These are phyloP conservation scores for Senna siamea DNA, from an alignment of 306 rosid genomes.

Conservation along the genomic window DNA sequence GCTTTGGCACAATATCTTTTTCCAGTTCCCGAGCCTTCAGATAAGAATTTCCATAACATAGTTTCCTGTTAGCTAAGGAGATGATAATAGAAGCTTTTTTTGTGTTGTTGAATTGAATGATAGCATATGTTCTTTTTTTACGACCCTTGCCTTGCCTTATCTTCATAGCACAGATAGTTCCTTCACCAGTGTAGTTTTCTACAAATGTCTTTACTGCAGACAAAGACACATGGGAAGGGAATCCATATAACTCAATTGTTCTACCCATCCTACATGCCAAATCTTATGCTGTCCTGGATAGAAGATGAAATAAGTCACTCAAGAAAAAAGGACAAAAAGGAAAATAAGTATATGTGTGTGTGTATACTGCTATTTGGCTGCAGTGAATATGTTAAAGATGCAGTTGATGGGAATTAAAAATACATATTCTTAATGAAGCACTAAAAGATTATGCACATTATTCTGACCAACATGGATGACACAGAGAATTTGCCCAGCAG, in stretches of 20 bases:
- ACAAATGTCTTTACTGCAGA: conserved; percentile 43
- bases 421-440: not conserved
- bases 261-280: conserved; percentile 52
- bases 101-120: conserved; percentile 58
- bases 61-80: conserved; percentile 15
- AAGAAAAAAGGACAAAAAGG: not conserved
- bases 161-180: conserved; percentile 60
- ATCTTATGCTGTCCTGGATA: conserved; percentile 34
- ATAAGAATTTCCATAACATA: conserved; percentile 43
- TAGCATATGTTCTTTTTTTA: conserved; percentile 53
- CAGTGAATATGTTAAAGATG: conserved; percentile 11
- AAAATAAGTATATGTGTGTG: not conserved
- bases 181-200: conserved; percentile 61
- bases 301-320: not conserved
- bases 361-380: not conserved
- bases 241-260: conserved; percentile 72
- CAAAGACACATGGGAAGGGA: conserved; percentile 45
- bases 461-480: not conserved
- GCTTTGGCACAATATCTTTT: conserved; percentile 58
- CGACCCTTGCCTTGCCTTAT: conserved; percentile 45
- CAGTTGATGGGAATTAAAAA: not conserved
- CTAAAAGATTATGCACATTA: not conserved
- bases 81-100: conserved; percentile 43
- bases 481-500: not conserved
- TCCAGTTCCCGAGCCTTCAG: conserved; percentile 50